Conservation (phyloP, 75 land plant species). For the Sequoiadendron giganteum region DNA sequence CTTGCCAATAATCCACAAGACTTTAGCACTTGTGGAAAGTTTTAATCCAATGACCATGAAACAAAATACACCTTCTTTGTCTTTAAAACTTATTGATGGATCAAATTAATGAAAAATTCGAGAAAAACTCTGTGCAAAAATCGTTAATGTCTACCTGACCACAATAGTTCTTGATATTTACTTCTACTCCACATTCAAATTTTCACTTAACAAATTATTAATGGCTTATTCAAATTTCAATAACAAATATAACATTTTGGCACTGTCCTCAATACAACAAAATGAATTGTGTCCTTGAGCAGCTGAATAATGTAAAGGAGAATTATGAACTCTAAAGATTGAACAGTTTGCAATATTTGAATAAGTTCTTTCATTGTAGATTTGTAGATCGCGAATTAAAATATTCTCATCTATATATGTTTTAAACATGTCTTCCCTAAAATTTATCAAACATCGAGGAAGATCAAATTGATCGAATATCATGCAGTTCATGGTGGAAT, state of each 20-base stretch:
- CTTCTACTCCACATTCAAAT: conserved; percentile 91
- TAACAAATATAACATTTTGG: background rate
- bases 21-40: background rate
- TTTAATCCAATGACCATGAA: background rate
- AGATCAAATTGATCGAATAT: too few relatives aligned
- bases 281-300: conserved; percentile 86
- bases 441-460: too few relatives aligned
- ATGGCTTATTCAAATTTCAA: background rate
- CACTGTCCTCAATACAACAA: background rate
- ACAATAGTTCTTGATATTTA: conserved; percentile 79
- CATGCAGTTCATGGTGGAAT: too few relatives aligned
- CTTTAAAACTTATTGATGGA: background rate
- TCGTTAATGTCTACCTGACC: conserved; percentile 62
- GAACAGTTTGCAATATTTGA: conserved; percentile 61
- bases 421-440: too few relatives aligned
- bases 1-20: background rate
- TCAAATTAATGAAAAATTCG: background rate
- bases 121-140: conserved; percentile 12
- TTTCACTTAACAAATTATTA: conserved; percentile 29
- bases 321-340: conserved; percentile 90
- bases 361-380: too few relatives aligned
- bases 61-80: background rate
- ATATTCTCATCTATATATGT: too few relatives aligned
- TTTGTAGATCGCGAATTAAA: too few relatives aligned
- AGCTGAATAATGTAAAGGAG: conserved; percentile 90